Base-by-base conservation (phyloP, 2,329 filamentous ascomycete species). In the Fusarium sp. region DNA sequence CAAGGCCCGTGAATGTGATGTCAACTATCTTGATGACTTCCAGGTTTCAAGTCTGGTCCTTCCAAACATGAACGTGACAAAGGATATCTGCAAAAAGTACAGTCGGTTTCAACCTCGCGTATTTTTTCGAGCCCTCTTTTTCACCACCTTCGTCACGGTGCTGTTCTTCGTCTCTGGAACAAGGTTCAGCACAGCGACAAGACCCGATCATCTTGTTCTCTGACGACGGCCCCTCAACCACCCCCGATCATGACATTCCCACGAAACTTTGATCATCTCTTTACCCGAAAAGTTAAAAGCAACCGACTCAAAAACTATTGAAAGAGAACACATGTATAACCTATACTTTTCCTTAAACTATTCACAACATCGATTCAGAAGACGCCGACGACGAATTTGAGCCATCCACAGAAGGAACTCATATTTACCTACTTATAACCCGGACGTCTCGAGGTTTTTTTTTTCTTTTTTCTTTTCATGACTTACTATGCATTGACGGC, bases 1-100 rank as follows among this genome's bases (percentile, higher is more conserved):
- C 23, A 91, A 91, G 78, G 79, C 85, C 18, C 87, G 89, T 44
- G 87, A 90, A 14, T 86, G 86, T 40, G 89, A 91, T 67, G 74
- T 91, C 49, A 81, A 85, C 20, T 91, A 90, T 76, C 86, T 91
- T 64, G 81, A 79, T 42, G 77, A 81, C 35, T 89, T 90, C 69
- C 78, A 86, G 11, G 71, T 78, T n/a, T 78, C 79, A 40, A 76
- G 83, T 27, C 79, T 85, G 15, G 70, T 71, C 17, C 68, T 60
- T 12, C 54, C 60, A 13, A 67, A 52, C 23, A 44, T 27, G 17
- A 23, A 32, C 7, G 6, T 20, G 42, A 17, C 37, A 9, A 73
- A 46, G 5, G 64, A 68, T 3, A 46, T 70, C 7, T 42, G 57
- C 23, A 38, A 61, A 10, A 69, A 52, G n/a, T 68, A 69, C 40